A percentile compares a stretch with the other conserved stretches of the same genome.
Conservation (phyloP, 129 eudicot species). For the Flaveria linearis region DNA sequence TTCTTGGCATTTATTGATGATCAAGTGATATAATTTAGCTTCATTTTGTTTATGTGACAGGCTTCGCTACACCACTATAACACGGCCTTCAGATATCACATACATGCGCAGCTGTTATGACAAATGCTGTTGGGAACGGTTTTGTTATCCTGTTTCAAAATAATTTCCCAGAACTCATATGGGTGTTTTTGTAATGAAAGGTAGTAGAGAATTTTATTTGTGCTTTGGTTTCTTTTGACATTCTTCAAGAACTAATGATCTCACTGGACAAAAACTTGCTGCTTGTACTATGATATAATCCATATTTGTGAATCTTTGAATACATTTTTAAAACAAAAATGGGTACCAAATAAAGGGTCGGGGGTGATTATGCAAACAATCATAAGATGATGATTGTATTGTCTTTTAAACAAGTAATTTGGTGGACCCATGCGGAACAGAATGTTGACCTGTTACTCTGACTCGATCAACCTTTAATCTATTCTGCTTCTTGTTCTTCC, state of each 20-base stretch:
- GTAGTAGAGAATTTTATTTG: slow-evolving; percentile 8
- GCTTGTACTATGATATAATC: background rate
- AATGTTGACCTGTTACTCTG: background rate
- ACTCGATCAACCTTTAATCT: background rate
- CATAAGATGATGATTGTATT: background rate
- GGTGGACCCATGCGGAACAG: background rate
- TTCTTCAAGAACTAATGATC: slow-evolving; percentile 4
- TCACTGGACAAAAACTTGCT: background rate
- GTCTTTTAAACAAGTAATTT: no score
- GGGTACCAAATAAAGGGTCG: background rate
- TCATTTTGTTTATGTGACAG: slow-evolving; percentile 21
- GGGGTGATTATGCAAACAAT: background rate
- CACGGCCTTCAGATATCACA: slow-evolving; percentile 29
- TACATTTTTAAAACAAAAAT: background rate
- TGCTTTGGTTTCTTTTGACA: background rate
- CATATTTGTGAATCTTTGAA: background rate
- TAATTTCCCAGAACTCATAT: slow-evolving; percentile 30
- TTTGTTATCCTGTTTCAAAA: slow-evolving; percentile 30
- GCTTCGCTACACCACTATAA: slow-evolving; percentile 40
- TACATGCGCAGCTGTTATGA: slow-evolving; percentile 21
- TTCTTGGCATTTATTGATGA: background rate
- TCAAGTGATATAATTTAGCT: background rate
- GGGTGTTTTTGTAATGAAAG: slow-evolving; percentile 18
- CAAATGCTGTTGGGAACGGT: slow-evolving; percentile 19
- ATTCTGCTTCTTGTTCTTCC: background rate